These are phyloP conservation scores for Echinochloa phyllopogon DNA, from an alignment of 176 grass and related monocot genomes.

Conservation along the genomic window DNA sequence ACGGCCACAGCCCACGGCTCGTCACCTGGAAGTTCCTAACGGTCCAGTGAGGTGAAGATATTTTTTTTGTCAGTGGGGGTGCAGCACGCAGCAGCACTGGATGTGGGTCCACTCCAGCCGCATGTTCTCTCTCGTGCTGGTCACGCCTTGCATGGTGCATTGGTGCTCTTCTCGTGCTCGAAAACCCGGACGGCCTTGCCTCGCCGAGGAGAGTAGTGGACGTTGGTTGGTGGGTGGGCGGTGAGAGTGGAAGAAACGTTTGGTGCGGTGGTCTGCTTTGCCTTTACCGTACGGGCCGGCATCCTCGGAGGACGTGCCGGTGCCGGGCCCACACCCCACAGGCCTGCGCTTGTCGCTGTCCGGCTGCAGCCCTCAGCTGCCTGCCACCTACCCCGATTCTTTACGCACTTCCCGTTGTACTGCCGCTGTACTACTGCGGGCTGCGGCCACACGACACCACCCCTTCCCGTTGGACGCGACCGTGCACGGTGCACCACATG, in stretches of 20 bases:
- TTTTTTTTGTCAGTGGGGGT: background rate
- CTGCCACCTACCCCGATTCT: slow-evolving; percentile 37
- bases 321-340: background rate
- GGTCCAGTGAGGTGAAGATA: slow-evolving; percentile 28
- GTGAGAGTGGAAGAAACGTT: too few relatives aligned
- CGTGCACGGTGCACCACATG: too few relatives aligned
- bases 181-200: too few relatives aligned
- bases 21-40: slow-evolving; percentile 32
- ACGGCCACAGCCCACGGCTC: background rate
- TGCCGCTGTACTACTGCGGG: too few relatives aligned
- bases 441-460: background rate
- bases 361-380: background rate
- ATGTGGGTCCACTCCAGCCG: background rate
- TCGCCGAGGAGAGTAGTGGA: too few relatives aligned
- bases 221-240: too few relatives aligned
- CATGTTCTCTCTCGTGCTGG: background rate
- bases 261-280: slow-evolving; percentile 20
- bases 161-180: too few relatives aligned
- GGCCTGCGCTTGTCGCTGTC: slow-evolving; percentile 26
- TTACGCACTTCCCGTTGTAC: too few relatives aligned
- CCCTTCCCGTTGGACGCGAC: too few relatives aligned
- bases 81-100: background rate
- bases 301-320: slow-evolving; percentile 2
- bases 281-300: background rate
- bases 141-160: too few relatives aligned